A percentile compares a stretch with the other conserved stretches of the same genome.
Conservation (phyloP, 2,329 filamentous ascomycete genomes). For the Truncatella angustata region DNA sequence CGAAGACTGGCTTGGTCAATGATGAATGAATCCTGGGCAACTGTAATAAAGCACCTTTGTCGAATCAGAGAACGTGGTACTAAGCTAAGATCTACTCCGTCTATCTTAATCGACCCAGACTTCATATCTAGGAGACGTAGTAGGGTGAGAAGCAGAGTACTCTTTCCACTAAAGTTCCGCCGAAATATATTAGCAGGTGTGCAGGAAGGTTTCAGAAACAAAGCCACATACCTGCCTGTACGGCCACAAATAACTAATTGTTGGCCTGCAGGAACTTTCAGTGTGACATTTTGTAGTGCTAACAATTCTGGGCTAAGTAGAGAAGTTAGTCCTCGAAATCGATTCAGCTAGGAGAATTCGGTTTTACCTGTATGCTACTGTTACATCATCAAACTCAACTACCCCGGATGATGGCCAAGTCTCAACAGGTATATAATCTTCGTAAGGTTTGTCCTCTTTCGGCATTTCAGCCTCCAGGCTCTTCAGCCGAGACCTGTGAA, state of each 20-base stretch:
- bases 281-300: slow-evolving; percentile 23
- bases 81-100: slow-evolving; percentile 24
- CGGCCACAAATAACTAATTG: slow-evolving; percentile 52
- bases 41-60: slow-evolving; percentile 26
- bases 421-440: slow-evolving; percentile 4
- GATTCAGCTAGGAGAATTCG: neutral
- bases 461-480: slow-evolving; percentile 23
- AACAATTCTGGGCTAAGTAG: slow-evolving; percentile 13
- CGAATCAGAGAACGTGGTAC: slow-evolving; percentile 23
- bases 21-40: slow-evolving; percentile 28
- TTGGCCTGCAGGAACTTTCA: slow-evolving; percentile 38
- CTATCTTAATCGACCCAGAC: slow-evolving; percentile 25
- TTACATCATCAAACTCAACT: slow-evolving; percentile 24
- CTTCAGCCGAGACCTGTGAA: slow-evolving; percentile 24
- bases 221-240: slow-evolving; percentile 41
- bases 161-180: slow-evolving; percentile 42
- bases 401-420: slow-evolving; percentile 27
- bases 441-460: slow-evolving; percentile 14
- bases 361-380: slow-evolving; percentile 28
- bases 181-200: neutral
- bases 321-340: neutral
- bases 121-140: slow-evolving; percentile 23
- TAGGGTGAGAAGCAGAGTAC: slow-evolving; percentile 18
- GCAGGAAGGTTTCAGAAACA: neutral
- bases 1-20: slow-evolving; percentile 25